Evolutionary conservation across 2,329 filamentous ascomycete species (phyloP).

Genomic region (Ascochyta fabae): DNA sequence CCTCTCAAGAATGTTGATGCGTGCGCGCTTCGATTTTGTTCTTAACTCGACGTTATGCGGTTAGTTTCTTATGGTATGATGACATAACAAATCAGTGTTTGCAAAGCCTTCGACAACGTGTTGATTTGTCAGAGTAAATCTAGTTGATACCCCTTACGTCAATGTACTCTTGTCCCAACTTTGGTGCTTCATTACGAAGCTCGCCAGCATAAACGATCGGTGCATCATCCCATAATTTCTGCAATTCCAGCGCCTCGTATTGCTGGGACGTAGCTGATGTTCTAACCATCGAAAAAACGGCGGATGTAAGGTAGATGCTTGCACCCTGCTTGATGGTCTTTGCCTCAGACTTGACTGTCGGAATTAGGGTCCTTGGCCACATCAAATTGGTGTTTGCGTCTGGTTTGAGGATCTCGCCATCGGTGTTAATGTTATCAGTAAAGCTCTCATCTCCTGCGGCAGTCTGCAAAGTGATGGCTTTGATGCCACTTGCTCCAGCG

Average conservation of each 20-base stretch:
- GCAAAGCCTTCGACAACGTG: neutral
- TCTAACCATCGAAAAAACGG: slow-evolving; percentile 35
- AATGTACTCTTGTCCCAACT: neutral
- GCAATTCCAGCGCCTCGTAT: slow-evolving; percentile 25
- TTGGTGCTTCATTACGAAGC: neutral
- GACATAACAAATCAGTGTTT: no score
- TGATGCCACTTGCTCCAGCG: slow-evolving; percentile 39
- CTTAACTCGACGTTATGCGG: no score
- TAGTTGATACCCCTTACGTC: neutral
- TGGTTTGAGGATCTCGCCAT: slow-evolving; percentile 36
- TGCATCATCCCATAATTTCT: slow-evolving; percentile 30
- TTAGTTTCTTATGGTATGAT: no score
- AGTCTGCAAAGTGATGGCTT: neutral
- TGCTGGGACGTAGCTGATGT: slow-evolving; percentile 16
- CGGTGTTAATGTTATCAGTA: neutral
- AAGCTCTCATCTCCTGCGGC: neutral
- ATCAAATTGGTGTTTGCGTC: slow-evolving; percentile 47
- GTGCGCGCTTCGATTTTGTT: no score
- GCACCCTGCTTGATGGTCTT: neutral
- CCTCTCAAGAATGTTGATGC: no score
- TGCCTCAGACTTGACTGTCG: slow-evolving; percentile 23
- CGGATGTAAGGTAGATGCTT: slow-evolving; percentile 19
- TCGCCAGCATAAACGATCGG: slow-evolving; percentile 18
- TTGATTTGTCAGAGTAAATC: no score
- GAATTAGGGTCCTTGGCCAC: slow-evolving; percentile 44